Evolutionary conservation across 345 rosid genomes (phyloP), one percentile per base, ranked within the genome.

Genomic region (Psidium guajava): DNA sequence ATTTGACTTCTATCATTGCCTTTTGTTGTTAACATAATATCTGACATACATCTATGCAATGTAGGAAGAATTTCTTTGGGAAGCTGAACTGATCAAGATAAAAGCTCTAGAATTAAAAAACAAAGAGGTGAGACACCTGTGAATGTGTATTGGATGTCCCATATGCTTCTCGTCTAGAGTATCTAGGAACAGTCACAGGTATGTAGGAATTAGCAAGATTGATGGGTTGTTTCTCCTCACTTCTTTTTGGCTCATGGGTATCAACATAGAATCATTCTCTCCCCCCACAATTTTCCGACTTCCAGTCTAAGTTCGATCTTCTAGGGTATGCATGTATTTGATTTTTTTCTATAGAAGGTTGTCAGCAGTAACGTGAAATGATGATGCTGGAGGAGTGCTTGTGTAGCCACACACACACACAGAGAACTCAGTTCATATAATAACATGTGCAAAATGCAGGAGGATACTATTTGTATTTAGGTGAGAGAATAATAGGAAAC

Each of bases 41-140:
- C 52, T 83, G 40, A 83, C 51, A 15, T 27, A 10, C 40, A 36
- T 87, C 85, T 55, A 57, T 89, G 47, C 84, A 50, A 88, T 89
- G 58, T 89, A 98, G 99, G 99, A 98, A 90, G 99, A 98, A 89
- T 98, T 98, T 90, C 85, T 98, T 13, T 95, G 95, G 95, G 99
- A 98, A 88, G 96, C 98, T 90, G 98, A 94, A 89, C 92, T 98
- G 98, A 95, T 94, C 90, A 96, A 96, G 93, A 98, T 96, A 84
- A 98, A 95, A 89, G 98, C 99, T 87, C 98, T 93, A 87, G 99
- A 98, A 86, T 94, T 98, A 89, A 98, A 98, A 93, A 96, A 95
- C 82, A 98, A 98, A 94, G 99, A 96, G 99, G 99, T 97, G 91
- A 87, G 89, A 4, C 69, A 77, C 69, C 15, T 44, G 89, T 87